These are phyloP conservation scores for Boeremia exigua DNA, from an alignment of 2,329 filamentous ascomycete genomes.

Conservation along the genomic window DNA sequence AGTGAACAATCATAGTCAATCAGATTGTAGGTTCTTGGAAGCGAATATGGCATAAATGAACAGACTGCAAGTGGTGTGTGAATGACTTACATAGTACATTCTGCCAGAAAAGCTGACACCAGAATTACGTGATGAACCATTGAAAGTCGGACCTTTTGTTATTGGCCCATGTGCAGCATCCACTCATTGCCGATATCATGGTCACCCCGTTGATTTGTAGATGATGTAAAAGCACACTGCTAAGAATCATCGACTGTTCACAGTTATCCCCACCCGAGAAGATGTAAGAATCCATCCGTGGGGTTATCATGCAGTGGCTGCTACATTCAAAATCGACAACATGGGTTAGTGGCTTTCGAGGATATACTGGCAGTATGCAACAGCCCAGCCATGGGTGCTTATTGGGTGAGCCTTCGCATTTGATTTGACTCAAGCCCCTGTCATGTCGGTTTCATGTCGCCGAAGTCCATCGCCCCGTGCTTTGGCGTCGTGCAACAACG, in stretches of 20 bases:
- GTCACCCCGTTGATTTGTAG: too few species aligned
- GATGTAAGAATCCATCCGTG: too few species aligned
- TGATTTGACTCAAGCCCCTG: background rate
- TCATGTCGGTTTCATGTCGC: conserved; percentile 2
- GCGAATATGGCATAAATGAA: background rate
- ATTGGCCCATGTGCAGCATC: too few species aligned
- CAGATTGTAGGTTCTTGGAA: background rate
- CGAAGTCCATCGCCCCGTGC: background rate
- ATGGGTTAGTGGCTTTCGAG: background rate
- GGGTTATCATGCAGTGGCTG: too few species aligned
- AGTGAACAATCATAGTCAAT: background rate
- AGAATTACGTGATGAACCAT: too few species aligned
- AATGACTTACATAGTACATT: background rate
- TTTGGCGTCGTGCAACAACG: conserved; percentile 4
- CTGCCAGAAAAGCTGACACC: background rate
- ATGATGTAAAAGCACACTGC: too few species aligned
- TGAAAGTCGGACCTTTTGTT: too few species aligned
- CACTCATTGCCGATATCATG: too few species aligned
- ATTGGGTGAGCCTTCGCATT: background rate
- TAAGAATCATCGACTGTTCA: too few species aligned
- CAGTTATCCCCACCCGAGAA: too few species aligned
- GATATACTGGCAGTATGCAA: background rate
- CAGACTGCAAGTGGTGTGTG: too few species aligned
- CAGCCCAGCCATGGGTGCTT: background rate
- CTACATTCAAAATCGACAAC: background rate